Percentiles rank a stretch among this genome's conserved stretches.
These are phyloP conservation scores for Chytriomyces hyalinus DNA, from an alignment of 192 early-diverging fungal genomes.

Conservation along the genomic window DNA sequence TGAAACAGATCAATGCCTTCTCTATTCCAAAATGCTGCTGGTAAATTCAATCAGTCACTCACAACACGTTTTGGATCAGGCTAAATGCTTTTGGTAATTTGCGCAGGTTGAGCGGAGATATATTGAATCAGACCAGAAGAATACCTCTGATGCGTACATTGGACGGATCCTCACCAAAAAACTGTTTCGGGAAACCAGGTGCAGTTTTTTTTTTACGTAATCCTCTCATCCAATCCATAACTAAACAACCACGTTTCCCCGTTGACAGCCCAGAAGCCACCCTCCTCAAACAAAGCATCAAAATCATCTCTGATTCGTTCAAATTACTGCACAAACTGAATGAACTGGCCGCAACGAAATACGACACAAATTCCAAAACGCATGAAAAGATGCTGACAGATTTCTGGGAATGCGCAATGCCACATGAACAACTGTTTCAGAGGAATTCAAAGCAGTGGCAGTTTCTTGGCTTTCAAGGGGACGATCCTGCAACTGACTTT, in stretches of 20 bases:
- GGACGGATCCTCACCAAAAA: slow-evolving; percentile 62
- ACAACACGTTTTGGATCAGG: neutral
- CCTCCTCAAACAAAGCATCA: slow-evolving; percentile 58
- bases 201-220: slow-evolving; percentile 31
- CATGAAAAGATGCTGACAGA: slow-evolving; percentile 69
- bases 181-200: slow-evolving; percentile 57
- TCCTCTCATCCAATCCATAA: neutral
- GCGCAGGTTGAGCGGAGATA: slow-evolving; percentile 40
- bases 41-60: slow-evolving; percentile 1
- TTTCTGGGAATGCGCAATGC: slow-evolving; percentile 41
- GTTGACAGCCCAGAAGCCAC: slow-evolving; percentile 53
- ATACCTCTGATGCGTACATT: slow-evolving; percentile 43
- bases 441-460: slow-evolving; percentile 31
- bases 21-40: slow-evolving; percentile 13
- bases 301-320: slow-evolving; percentile 56
- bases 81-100: neutral
- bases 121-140: slow-evolving; percentile 20
- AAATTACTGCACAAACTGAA: slow-evolving; percentile 64
- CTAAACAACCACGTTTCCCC: neutral
- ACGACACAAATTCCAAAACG: slow-evolving; percentile 58
- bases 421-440: neutral
- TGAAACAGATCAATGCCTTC: slow-evolving; percentile 1
- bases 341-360: slow-evolving; percentile 62
- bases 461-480: slow-evolving; percentile 83
- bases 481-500: slow-evolving; percentile 84